These are phyloP conservation scores for Paecilomyces sp. DNA, from an alignment of 2,329 filamentous ascomycete species.

Conservation along the genomic window DNA sequence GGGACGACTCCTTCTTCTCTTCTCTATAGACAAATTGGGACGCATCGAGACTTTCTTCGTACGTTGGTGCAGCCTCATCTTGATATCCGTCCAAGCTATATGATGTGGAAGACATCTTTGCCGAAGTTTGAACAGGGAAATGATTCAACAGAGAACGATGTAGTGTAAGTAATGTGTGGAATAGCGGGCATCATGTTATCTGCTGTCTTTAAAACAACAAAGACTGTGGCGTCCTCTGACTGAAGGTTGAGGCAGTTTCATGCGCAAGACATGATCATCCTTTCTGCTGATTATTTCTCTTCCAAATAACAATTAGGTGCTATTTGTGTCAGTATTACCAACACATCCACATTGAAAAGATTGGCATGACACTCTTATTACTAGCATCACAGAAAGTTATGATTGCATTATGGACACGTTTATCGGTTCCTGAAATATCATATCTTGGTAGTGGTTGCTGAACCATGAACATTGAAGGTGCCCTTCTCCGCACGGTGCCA, in stretches of 20 bases:
- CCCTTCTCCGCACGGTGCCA: too few species aligned
- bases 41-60: constrained; percentile 22
- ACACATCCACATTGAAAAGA: neutral
- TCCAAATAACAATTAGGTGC: neutral
- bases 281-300: neutral
- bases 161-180: neutral
- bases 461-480: neutral
- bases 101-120: neutral
- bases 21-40: neutral
- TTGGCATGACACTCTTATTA: neutral
- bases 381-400: neutral
- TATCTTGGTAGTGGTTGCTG: neutral
- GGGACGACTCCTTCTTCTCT: constrained; percentile 9
- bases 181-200: neutral
- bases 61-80: constrained; percentile 26
- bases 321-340: neutral
- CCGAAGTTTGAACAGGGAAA: neutral
- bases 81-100: neutral
- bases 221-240: neutral
- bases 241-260: neutral
- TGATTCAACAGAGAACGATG: neutral
- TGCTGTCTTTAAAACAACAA: neutral
- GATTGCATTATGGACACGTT: neutral
- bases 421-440: neutral
- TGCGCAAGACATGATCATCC: neutral